Conservation (phyloP, 345 rosid species). For the Stellera chamaejasme region DNA sequence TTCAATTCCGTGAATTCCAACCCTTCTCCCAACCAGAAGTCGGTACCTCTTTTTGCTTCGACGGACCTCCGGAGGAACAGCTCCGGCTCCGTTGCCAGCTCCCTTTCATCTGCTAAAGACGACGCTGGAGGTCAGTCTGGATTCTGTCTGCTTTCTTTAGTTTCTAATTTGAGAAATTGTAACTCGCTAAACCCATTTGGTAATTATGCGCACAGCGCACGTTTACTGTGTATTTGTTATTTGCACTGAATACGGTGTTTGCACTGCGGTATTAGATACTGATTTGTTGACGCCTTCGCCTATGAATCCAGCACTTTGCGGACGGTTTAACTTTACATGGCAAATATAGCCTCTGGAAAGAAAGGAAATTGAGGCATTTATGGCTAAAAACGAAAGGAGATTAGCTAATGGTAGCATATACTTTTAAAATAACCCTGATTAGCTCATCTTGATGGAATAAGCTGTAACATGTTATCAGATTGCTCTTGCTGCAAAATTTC, state of each 20-base stretch:
- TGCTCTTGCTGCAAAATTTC: background rate
- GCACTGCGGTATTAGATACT: too few species aligned
- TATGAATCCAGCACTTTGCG: too few species aligned
- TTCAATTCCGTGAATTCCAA: slow-evolving; percentile 46
- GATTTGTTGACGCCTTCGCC: too few species aligned
- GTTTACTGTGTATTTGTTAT: too few species aligned
- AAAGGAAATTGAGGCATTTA: background rate
- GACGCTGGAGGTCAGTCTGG: slow-evolving; percentile 54
- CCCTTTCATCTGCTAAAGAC: slow-evolving; percentile 28
- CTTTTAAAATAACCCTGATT: too few species aligned
- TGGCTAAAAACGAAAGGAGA: too few species aligned
- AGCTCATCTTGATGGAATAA: background rate
- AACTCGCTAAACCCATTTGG: too few species aligned
- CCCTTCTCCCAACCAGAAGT: slow-evolving; percentile 44
- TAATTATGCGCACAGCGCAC: too few species aligned
- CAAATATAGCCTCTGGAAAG: background rate
- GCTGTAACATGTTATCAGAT: background rate
- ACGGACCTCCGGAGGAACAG: slow-evolving; percentile 57
- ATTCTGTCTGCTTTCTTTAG: background rate
- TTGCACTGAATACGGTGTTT: too few species aligned
- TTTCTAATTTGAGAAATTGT: too few species aligned
- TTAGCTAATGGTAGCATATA: too few species aligned
- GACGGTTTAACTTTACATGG: too few species aligned
- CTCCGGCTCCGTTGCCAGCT: slow-evolving; percentile 54
- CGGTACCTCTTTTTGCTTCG: slow-evolving; percentile 1